Base-by-base conservation (phyloP, 352 stramenopile species). In the Discostella stelligera region DNA sequence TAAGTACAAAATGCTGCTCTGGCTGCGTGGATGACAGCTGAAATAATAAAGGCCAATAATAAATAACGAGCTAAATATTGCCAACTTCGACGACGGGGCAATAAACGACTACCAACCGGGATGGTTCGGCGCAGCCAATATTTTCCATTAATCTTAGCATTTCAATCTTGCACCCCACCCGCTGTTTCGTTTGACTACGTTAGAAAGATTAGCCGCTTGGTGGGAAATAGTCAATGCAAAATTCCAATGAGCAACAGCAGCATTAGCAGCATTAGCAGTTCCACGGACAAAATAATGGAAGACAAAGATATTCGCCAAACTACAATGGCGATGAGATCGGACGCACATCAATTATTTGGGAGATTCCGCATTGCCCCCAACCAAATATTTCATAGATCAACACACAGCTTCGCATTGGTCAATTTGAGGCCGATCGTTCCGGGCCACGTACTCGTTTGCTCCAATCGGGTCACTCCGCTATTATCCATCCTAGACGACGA, bases 401-500 rank as follows among this genome's bases (percentile, higher is more conserved):
- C 21, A 30, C n/a, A 77, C 20, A 72, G 68, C 39, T 72, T 79
- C 59, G 94, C 90, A 27, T 89, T 98, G 76, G 95, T 98, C 23
- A 98, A 98, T 74, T 85, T 98, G 37, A 96, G 97, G 62, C 95
- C 95, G 0, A 96, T 98, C 68, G 94, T 98, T 30, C 86, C 89
- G 77, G 95, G 95, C 5, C 96, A 98, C 79, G 91, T 98, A 0
- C 86, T 98, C 11, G 82, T 98, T 39, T 83, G 95, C 23, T 93
- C 94, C 4, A 94, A 94, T 70, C 84, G 93, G 3, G 62, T 91
- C 5, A 91, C 96, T 5, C 82, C 82, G 53, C 83, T 90, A 2
- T 90, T 98, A 64, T 80, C 88, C 10, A 84, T 92, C 73, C 86
- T 98, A 1, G 86, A 92, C 7, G 67, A 80, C 1, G 92, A 96